Evolutionary conservation across 352 stramenopile species (phyloP), one percentile per base, ranked within the genome.

Genomic region (Globisporangium heterothallicum): DNA sequence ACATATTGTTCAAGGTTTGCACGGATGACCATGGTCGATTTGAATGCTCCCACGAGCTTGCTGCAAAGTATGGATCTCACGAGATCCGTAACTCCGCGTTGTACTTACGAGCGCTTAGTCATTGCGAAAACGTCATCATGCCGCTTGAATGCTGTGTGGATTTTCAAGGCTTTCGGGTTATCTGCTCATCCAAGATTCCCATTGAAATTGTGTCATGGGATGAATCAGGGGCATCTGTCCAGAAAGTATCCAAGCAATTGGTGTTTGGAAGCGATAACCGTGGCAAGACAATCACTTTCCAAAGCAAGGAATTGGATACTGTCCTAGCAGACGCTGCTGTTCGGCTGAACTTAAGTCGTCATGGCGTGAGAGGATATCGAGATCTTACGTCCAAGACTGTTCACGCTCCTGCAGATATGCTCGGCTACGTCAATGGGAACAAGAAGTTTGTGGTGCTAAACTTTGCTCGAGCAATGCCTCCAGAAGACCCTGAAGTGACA

Each of bases 1-100:
- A 90, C 34, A 96, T 98, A 18, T 59, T 86, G 4, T 97, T 97
- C 61, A 84, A 95, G 62, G 62, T 98, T 14, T 91, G 74, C 46
- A 84, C 73, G 2, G 90, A 97, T 41, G 88, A 98, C 47, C 83
- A 98, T 56, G 90, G 90, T 16, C 68, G 92, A 3, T 98, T 86
- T 50, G 90, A 97, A 49, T 73, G 86, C 7, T 94, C 75, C 0
- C 84, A 98, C 49, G 92, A 97, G 48, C 72, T 74, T 36, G 75
- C 90, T 2, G 81, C 84, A 14, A 98, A 98, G 65, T 81, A 66
- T 13, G 86, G 70, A 1, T 81, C 79, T 26, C 72, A 95, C 25
- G 83, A 95, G 52, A 63, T 92, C 2, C 62, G 86, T 26, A 88
- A 94, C 44, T 93, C 84, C 6, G 74, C 77, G 1, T 55, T 96